Base-by-base conservation (phyloP, 768 basidiomycete species). In the Lactarius trivialis region DNA sequence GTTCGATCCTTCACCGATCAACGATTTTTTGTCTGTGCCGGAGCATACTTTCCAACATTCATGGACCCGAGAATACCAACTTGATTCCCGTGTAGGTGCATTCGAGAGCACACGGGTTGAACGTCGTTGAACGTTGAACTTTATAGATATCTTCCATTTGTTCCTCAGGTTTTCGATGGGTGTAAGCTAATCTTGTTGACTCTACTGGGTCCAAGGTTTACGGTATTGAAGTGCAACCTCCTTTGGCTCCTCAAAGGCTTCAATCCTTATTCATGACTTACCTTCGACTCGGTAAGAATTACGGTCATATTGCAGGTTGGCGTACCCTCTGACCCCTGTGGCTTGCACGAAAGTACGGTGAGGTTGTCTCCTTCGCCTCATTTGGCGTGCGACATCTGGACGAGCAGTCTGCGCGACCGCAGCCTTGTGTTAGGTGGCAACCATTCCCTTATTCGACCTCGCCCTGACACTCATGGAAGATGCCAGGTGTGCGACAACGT, bases 321-420 rank as follows among this genome's bases (percentile, higher is more conserved):
- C 28, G 9, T 39, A 14, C 24, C 24, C 28, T 33, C 53, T 56
- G 32, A 55, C 8, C n/a, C 33, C 51, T 52, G 7, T 52, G 32
- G 17, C 21, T 32, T 33, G 7, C 49, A 49, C 32, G 24, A 37
- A 60, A 64, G 63, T 28, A 50, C 57, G 26, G 32, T 52, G 54
- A 24, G 41, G 33, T 17, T 32, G 50, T 60, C 63, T 15, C 63
- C 59, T 28, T 14, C 54, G 9, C 54, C 53, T 14, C 17, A 50
- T 3, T n/a, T 61, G 14, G 57, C 81, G 28, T 75, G 81, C 60
- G 87, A 89, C 66, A 74, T 89, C 21, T 82, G 85, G 76, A 72
- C 79, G 2, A 77, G 84, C 36, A 77, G 83, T 70, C 72, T 89
- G 6, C 74, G 72, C 36, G 79, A 75, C 3, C 71, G 74, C 34